Evolutionary conservation across 768 basidiomycete genomes (phyloP), one percentile per base, ranked within the genome.

Genomic region (Epithele typhae): DNA sequence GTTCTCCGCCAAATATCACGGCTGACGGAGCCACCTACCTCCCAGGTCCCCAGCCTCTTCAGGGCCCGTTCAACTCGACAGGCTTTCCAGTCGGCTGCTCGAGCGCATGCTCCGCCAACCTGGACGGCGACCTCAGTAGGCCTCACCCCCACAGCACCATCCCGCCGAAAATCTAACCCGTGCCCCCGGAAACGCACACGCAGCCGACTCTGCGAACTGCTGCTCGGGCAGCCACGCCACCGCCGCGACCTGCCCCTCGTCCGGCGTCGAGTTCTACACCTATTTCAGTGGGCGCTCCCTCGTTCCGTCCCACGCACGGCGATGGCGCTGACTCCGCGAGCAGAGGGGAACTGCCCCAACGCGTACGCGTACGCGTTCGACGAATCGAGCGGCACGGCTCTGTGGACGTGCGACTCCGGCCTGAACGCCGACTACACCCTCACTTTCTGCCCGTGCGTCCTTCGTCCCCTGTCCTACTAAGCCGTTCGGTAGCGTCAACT

Each of bases 171-270:
- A n/a, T n/a, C n/a, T n/a, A n/a, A n/a, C n/a, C n/a, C n/a, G n/a
- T n/a, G n/a, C n/a, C n/a, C n/a, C n/a, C n/a, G n/a, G n/a, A n/a
- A n/a, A n/a, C n/a, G n/a, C n/a, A n/a, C 27, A 7, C 14, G 7
- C 14, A 64, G 79, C 54, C 32, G 74, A 85, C 64, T 81, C 79
- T 17, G 61, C 70, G 3, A 80, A 83, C 55, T 84, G 84, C 60
- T 87, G 84, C 66, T 73, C 74, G 8, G 84, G 84, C 9, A 63
- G 59, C 35, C 67, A 73, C 62, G 63, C 59, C 59, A 79, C 77
- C 1, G 62, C 79, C 1, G 63, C 57, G 8, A 81, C 79, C 0
- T 85, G 83, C 59, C 82, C 79, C 9, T 52, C 68, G 14, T 76
- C 75, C 3, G 68, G 68, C 11, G 68, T 72, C 11, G 48, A 44